These are phyloP conservation scores for Millerago galiae DNA, from an alignment of 805 yeast species.

Conservation along the genomic window DNA sequence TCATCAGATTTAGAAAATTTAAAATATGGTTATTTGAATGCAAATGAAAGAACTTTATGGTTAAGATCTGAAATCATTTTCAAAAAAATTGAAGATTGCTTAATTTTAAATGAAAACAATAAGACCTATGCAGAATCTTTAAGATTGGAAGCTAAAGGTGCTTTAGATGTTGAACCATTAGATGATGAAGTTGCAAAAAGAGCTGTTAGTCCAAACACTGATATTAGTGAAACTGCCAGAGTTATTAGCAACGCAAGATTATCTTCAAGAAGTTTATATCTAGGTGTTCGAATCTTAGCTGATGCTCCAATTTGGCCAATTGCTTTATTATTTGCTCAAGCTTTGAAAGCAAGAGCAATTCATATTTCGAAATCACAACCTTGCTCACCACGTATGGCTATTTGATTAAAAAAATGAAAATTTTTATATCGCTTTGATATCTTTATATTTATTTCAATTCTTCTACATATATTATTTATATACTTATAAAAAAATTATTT, in stretches of 20 bases:
- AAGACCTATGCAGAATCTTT: conserved; percentile 54
- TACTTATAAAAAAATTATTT: no score
- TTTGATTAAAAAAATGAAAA: neutral
- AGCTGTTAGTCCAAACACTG: conserved; percentile 39
- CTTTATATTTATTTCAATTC: no score
- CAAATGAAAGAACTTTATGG: conserved; percentile 58
- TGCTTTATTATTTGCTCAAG: conserved; percentile 73
- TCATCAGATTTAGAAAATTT: conserved; percentile 25
- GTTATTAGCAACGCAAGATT: conserved; percentile 44
- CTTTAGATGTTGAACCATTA: conserved; percentile 43
- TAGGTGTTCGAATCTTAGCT: conserved; percentile 71
- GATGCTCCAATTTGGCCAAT: conserved; percentile 89
- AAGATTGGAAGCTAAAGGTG: conserved; percentile 53
- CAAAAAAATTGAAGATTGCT: conserved; percentile 51
- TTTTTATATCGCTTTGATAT: no score
- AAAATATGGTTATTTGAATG: conserved; percentile 25
- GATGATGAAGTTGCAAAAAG: conserved; percentile 45
- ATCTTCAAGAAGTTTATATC: conserved; percentile 50
- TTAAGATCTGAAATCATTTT: conserved; percentile 53
- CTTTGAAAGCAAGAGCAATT: conserved; percentile 59
- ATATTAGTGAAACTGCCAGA: conserved; percentile 36
- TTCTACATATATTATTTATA: no score
- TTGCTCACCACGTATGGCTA: conserved; percentile 7
- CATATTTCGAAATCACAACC: conserved; percentile 25
- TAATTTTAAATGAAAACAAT: conserved; percentile 46